Conservation (phyloP, 2,329 filamentous ascomycete genomes). For the Ophiostoma australiae region DNA sequence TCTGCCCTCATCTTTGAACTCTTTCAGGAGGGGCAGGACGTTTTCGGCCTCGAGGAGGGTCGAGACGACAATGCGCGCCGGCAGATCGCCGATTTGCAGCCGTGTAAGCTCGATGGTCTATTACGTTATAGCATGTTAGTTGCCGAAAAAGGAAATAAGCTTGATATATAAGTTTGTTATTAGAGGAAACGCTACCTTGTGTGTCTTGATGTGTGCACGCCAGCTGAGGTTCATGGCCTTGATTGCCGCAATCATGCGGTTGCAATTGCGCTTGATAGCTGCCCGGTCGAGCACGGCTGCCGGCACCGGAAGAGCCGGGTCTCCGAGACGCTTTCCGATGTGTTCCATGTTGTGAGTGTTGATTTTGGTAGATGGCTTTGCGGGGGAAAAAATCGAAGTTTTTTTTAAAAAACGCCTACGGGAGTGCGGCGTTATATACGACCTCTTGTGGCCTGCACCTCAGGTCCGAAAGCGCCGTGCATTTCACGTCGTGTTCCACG, state of each 20-base stretch:
- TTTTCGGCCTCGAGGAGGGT: constrained; percentile 71
- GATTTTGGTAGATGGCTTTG: not conserved
- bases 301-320: constrained; percentile 59
- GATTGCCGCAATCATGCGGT: constrained; percentile 63
- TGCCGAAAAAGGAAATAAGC: constrained; percentile 39
- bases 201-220: constrained; percentile 76
- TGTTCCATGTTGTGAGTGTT: constrained; percentile 29
- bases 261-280: constrained; percentile 62
- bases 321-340: constrained; percentile 49
- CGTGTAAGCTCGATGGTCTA: constrained; percentile 30
- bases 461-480: constrained; percentile 1
- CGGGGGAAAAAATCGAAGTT: too few species aligned
- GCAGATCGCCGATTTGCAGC: constrained; percentile 28
- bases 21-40: constrained; percentile 54
- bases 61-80: constrained; percentile 63
- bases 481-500: not conserved
- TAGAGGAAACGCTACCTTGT: constrained; percentile 47
- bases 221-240: constrained; percentile 58
- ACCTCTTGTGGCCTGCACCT: not conserved
- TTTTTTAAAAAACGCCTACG: not conserved
- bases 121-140: constrained; percentile 13
- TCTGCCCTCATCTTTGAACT: constrained; percentile 51
- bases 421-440: not conserved
- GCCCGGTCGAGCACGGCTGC: constrained; percentile 64
- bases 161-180: not conserved